Evolutionary conservation across 306 rosid genomes (phyloP), one percentile per base, ranked within the genome.

Genomic region (Pterocarpus macrocarpus): DNA sequence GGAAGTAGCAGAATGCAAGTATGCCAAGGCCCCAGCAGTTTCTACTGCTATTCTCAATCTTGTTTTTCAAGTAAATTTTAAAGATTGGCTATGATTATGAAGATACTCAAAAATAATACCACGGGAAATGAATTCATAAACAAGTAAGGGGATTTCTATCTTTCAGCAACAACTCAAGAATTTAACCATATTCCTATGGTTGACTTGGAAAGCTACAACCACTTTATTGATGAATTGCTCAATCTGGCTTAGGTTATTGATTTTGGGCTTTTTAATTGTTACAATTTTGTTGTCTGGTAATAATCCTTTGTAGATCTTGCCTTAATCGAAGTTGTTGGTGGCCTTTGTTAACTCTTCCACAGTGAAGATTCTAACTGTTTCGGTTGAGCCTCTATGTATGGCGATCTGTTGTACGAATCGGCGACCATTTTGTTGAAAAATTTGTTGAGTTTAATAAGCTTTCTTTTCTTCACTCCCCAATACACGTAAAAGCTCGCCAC

Each of bases 121-220:
- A 0, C 84, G 80, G 8, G 77, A 74, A 53, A 82, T 47, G 50
- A 80, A 90, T 62, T 90, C 91, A 66, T 86, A 90, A 44, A 90
- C 94, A 70, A 90, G 91, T n/a, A 86, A 73, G 3, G 91, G 91
- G 1, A 88, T 85, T 84, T 90, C 65, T 0, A 89, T 88, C 59
- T 90, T 89, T 7, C 86, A 67, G 58, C 90, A 90, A 49, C 90
- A 90, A 12, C 90, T 89, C 0, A 90, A 75, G 13, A 90, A 85
- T 35, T 45, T 78, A 0, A 86, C 90, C 73, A 84, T 90, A 73
- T 90, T 86, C 1, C 87, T 83, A 0, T 88, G 89, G 56, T 80
- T 86, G 68, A 88, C 88, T 78, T 86, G 89, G 11, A 87, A 80
- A 2, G 86, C 85, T 7, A 90, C 47, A 0, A 86, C 15, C 4